Base-by-base conservation (phyloP, 495 filamentous ascomycete species). In the Podospora sp. region DNA sequence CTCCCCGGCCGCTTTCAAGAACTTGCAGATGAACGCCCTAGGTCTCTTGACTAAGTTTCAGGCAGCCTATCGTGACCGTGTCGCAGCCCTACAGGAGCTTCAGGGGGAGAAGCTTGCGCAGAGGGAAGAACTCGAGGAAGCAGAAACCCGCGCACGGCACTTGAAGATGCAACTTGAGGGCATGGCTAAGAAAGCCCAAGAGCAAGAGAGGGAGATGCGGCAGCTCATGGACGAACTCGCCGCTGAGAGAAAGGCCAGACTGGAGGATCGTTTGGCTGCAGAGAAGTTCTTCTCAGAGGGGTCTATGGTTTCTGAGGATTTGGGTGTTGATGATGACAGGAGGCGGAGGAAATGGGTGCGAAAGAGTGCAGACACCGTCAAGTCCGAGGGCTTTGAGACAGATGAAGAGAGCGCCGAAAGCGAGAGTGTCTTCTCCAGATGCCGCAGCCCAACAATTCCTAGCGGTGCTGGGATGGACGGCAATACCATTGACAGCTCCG, bases 151-250 rank as follows among this genome's bases (percentile, higher is more conserved):
- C 0, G 82, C 86, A 14, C 78, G 80, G 35, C 84, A 90, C 68
- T 80, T 94, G 25, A 91, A 90, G 76, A 81, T 82, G 61, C 92
- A 96, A 76, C 80, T 96, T 7, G 90, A 93, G 73, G 88, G 86
- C 40, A 89, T 94, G 87, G 87, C 91, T 1, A 82, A 79, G n/a
- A 85, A 88, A 69, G 88, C 88, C 0, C 76, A 80, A 0, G 85
- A 89, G 70, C 89, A 91, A 68, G 89, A 93, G 69, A 74, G 77
- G 60, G 84, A 81, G 55, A 89, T 92, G 85, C 80, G 82, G 72
- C 78, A 79, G 56, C 81, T 93, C 68, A 85, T 86, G 1, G 83
- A 86, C 14, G 87, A 92, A 66, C 75, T 94, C 6, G 83, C 82
- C 21, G 76, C 82, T 0, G 91, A 94, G 72, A 84, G 83, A 69